These are phyloP conservation scores for Hypoxylon perforatum DNA, from an alignment of 495 filamentous ascomycete genomes.

Conservation along the genomic window DNA sequence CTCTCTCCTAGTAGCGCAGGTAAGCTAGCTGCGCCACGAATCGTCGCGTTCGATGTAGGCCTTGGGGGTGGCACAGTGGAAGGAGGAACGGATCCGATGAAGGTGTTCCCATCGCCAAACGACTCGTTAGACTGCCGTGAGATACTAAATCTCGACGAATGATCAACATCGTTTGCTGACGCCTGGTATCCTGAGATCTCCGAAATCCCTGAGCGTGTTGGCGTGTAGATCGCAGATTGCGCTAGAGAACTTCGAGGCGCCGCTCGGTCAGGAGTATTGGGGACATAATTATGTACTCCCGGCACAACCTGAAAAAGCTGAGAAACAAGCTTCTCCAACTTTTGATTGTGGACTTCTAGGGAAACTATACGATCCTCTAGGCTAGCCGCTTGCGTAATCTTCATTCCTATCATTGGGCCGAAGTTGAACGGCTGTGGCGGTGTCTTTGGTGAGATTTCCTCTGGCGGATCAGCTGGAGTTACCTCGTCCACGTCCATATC, in stretches of 20 bases:
- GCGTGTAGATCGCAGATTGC: constrained; percentile 42
- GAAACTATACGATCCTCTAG: constrained; percentile 60
- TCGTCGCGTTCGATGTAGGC: constrained; percentile 53
- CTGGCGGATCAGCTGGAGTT: constrained; percentile 44
- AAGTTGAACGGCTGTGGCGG: constrained; percentile 66
- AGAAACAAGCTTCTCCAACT: constrained; percentile 59
- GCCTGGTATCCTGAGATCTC: constrained; percentile 39
- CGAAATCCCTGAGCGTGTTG: constrained; percentile 31
- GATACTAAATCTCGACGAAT: constrained; percentile 43
- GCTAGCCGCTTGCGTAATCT: constrained; percentile 63
- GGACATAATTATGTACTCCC: constrained; percentile 46
- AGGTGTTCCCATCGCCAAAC: constrained; percentile 54
- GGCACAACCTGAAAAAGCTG: constrained; percentile 56
- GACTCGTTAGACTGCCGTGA: constrained; percentile 54
- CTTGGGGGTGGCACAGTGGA: constrained; percentile 47
- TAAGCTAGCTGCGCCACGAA: constrained; percentile 56
- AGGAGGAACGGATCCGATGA: constrained; percentile 50
- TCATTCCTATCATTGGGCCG: constrained; percentile 57
- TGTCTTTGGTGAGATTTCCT: constrained; percentile 49
- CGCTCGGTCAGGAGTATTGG: constrained; percentile 35
- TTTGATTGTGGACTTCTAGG: constrained; percentile 59
- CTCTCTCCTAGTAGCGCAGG: constrained; percentile 52
- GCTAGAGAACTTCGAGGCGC: constrained; percentile 30
- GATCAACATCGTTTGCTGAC: constrained; percentile 33
- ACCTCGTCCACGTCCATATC: constrained; percentile 41